These are phyloP conservation scores for Geranium rotundifolium DNA, from an alignment of 345 rosid species.

Conservation along the genomic window DNA sequence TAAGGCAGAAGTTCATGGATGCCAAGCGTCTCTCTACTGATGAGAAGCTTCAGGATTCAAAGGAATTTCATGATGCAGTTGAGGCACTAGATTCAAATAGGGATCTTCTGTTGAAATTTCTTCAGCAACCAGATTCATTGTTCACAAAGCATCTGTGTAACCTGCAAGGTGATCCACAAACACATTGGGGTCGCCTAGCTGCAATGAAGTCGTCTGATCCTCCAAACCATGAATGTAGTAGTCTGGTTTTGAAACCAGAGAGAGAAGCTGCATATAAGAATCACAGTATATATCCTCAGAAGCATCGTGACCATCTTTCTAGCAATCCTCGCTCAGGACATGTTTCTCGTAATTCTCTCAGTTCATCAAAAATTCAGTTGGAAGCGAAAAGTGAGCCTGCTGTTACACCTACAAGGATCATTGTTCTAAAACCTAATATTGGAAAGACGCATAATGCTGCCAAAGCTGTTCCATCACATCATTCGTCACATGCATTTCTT, in stretches of 20 bases:
- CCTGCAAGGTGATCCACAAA: slow-evolving; percentile 33
- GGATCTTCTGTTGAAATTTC: slow-evolving; percentile 63
- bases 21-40: slow-evolving; percentile 69
- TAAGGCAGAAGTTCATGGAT: slow-evolving; percentile 60
- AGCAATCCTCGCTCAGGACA: slow-evolving; percentile 22
- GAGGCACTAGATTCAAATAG: slow-evolving; percentile 76
- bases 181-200: slow-evolving; percentile 31
- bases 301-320: slow-evolving; percentile 16
- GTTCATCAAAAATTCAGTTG: slow-evolving; percentile 27
- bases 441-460: slow-evolving; percentile 41
- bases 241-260: slow-evolving; percentile 25
- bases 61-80: slow-evolving; percentile 62
- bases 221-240: slow-evolving; percentile 16
- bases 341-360: slow-evolving; percentile 19
- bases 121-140: slow-evolving; percentile 83
- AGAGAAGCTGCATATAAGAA: slow-evolving; percentile 25
- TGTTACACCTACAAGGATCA: slow-evolving; percentile 59
- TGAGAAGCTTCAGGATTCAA: slow-evolving; percentile 60
- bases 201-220: slow-evolving; percentile 29
- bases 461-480: slow-evolving; percentile 36
- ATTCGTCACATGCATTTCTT: slow-evolving; percentile 34
- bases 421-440: slow-evolving; percentile 77
- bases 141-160: slow-evolving; percentile 72
- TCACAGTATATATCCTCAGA: slow-evolving; percentile 21
- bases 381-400: slow-evolving; percentile 29